phyloP scores from a whole-genome alignment of 75 land plant genomes.

The Adiantum capillusveneris region DNA sequence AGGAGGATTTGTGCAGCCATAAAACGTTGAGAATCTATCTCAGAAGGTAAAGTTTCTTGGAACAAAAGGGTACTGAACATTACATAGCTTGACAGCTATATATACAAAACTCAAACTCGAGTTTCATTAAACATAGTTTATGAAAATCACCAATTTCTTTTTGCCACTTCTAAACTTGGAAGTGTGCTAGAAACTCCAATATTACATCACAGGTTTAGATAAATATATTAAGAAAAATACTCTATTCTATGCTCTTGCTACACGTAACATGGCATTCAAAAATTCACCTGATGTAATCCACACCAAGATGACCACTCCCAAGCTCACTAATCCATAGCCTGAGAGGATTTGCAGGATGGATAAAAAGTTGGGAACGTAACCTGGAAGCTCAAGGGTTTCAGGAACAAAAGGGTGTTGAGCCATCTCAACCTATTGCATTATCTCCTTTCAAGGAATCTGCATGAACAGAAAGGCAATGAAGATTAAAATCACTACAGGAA shows the following conservation, averaged over 20 bases:
- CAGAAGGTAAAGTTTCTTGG: background rate
- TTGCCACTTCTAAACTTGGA: background rate
- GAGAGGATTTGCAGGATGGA: conserved; percentile 38
- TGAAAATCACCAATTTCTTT: no score
- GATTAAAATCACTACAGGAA: no score
- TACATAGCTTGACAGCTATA: background rate
- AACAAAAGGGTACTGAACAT: background rate
- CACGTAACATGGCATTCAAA: no score
- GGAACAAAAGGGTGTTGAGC: conserved; percentile 57
- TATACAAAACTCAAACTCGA: background rate
- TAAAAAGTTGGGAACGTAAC: conserved; percentile 43
- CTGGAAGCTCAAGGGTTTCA: conserved; percentile 48
- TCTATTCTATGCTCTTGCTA: no score
- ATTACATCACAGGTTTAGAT: no score
- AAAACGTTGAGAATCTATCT: background rate
- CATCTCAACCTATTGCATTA: no score
- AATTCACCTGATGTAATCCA: conserved; percentile 64
- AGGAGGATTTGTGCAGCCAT: no score
- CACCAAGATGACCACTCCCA: conserved; percentile 34
- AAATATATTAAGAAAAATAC: no score
- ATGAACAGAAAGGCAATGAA: no score
- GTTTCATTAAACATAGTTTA: background rate
- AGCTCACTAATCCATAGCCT: conserved; percentile 36
- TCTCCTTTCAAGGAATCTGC: no score
- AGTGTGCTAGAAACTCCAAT: background rate